phyloP scores from a whole-genome alignment of 2,329 filamentous ascomycete genomes.

The Exophiala aquamarina region DNA sequence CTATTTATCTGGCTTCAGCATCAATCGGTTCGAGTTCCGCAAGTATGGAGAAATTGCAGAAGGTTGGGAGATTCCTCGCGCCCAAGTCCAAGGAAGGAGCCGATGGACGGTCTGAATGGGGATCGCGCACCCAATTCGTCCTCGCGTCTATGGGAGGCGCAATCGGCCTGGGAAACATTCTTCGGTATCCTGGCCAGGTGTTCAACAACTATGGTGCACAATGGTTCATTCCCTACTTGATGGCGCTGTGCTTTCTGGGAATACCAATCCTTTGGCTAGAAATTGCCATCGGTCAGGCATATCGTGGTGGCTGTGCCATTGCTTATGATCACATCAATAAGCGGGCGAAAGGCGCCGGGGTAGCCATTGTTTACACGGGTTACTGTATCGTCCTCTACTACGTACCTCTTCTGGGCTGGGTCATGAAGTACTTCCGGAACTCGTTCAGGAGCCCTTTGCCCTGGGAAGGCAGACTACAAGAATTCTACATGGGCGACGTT shows the following conservation, averaged over 20 bases:
- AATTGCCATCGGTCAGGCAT: conserved; percentile 53
- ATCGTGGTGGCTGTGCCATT: conserved; percentile 56
- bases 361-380: conserved; percentile 54
- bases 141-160: conserved; percentile 58
- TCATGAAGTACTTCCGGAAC: conserved; percentile 59
- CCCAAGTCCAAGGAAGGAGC: conserved; percentile 31
- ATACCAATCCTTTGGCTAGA: conserved; percentile 58
- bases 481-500: conserved; percentile 54
- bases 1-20: too few species aligned
- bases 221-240: conserved; percentile 60
- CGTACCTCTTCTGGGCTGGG: conserved; percentile 58
- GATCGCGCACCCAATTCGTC: conserved; percentile 53
- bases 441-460: conserved; percentile 57
- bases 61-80: conserved; percentile 30
- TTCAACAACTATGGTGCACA: conserved; percentile 62
- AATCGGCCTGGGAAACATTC: conserved; percentile 56
- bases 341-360: conserved; percentile 54
- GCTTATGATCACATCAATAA: conserved; percentile 55
- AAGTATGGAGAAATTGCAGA: background rate
- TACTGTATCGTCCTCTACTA: conserved; percentile 60
- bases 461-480: conserved; percentile 51
- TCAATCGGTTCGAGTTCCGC: too few species aligned
- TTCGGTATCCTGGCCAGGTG: conserved; percentile 58
- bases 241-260: conserved; percentile 56
- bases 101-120: conserved; percentile 52